Evolutionary conservation across 768 basidiomycete genomes (phyloP).

Genomic region (Lyophyllum shimeji): DNA sequence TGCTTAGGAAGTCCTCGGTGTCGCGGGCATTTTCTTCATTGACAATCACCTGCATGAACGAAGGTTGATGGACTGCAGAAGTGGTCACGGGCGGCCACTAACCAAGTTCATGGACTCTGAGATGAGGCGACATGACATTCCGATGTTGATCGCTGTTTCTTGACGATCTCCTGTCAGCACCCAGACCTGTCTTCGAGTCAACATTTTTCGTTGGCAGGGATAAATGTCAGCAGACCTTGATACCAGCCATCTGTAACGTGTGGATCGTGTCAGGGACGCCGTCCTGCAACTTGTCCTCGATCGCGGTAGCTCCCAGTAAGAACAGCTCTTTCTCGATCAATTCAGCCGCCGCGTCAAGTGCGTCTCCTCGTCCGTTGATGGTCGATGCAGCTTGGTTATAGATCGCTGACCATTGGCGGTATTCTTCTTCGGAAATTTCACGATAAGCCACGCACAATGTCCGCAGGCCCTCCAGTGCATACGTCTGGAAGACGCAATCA

Average conservation of each 20-base stretch:
- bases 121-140: constrained; percentile 94
- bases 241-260: constrained; percentile 95
- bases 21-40: constrained; percentile 85
- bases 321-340: constrained; percentile 94
- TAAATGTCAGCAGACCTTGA: constrained; percentile 60
- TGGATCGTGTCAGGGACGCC: constrained; percentile 98
- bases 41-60: constrained; percentile 72
- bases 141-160: constrained; percentile 99
- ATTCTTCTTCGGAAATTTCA: constrained; percentile 89
- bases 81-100: constrained; percentile 19
- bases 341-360: constrained; percentile 92
- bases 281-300: constrained; percentile 98
- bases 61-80: neutral
- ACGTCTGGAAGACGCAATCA: constrained; percentile 57
- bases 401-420: constrained; percentile 82
- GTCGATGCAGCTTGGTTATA: constrained; percentile 94
- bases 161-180: constrained; percentile 97
- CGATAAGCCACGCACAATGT: constrained; percentile 96
- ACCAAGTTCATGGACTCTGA: constrained; percentile 99
- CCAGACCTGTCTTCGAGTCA: constrained; percentile 68
- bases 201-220: neutral
- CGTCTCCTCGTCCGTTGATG: constrained; percentile 92
- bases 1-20: constrained; percentile 84
- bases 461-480: constrained; percentile 94
- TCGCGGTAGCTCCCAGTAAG: constrained; percentile 93